phyloP scores from a whole-genome alignment of 2,329 filamentous ascomycete species.

The Cercospora zeae-maydis region DNA sequence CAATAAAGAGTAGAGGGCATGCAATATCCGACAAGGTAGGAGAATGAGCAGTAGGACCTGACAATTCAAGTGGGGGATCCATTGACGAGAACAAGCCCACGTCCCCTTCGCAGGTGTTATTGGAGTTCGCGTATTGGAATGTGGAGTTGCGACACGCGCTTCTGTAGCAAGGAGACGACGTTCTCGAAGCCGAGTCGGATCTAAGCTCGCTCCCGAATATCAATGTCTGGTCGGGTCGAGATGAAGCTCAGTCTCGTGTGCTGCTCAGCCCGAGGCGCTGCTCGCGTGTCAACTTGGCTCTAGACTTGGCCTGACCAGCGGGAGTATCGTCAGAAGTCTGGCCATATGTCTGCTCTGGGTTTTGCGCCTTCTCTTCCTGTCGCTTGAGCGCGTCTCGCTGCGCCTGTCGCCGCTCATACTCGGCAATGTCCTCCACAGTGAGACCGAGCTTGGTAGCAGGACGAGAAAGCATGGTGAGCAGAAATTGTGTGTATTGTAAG shows the following conservation, averaged over 20 bases:
- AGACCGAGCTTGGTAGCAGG: conserved; percentile 37
- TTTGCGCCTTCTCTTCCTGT: conserved; percentile 20
- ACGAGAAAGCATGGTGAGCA: conserved; percentile 34
- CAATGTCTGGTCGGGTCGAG: neutral
- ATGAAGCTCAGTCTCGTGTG: conserved; percentile 17
- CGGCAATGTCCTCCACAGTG: conserved; percentile 35
- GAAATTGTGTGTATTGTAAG: neutral
- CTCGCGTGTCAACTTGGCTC: conserved; percentile 28
- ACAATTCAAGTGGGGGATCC: neutral
- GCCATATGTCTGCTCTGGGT: conserved; percentile 22
- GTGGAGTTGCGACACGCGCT: neutral
- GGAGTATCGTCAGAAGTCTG: conserved; percentile 22
- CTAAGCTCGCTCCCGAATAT: neutral
- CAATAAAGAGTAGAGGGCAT: neutral
- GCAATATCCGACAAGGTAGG: neutral
- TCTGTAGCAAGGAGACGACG: neutral
- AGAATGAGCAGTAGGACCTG: too few relatives aligned
- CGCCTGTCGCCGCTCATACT: conserved; percentile 34
- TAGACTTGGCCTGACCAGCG: conserved; percentile 28
- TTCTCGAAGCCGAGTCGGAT: too few relatives aligned
- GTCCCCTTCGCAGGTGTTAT: neutral
- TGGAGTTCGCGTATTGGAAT: neutral
- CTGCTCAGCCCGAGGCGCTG: conserved; percentile 30
- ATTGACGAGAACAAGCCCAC: neutral
- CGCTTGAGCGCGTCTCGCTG: conserved; percentile 29